Percentiles rank a stretch among this genome's conserved stretches.
phyloP scores from a whole-genome alignment of 768 basidiomycete genomes.

The Mycena rosella region DNA sequence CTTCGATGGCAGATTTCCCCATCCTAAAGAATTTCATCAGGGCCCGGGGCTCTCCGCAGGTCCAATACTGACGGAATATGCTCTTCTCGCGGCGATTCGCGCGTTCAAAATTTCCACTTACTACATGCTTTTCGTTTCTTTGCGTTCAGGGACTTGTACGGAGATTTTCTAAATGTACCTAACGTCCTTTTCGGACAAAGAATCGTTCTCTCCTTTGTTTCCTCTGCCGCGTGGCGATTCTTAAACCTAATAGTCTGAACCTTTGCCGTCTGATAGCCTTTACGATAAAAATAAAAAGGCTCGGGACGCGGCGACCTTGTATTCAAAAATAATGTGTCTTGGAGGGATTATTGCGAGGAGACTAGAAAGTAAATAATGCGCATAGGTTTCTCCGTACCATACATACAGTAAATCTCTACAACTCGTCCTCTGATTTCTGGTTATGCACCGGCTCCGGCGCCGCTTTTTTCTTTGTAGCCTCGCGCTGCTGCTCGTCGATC shows the following conservation, averaged over 20 bases:
- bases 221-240: neutral
- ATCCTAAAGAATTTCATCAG: conserved; percentile 84
- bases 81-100: conserved; percentile 22
- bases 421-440: conserved; percentile 35
- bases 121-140: conserved; percentile 2
- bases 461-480: conserved; percentile 36
- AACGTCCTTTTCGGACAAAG: neutral
- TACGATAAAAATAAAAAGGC: neutral
- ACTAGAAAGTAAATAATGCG: neutral
- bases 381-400: conserved; percentile 25
- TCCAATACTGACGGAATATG: conserved; percentile 17
- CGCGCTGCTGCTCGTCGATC: conserved; percentile 48
- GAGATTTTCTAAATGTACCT: neutral
- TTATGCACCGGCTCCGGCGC: conserved; percentile 27
- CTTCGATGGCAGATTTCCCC: conserved; percentile 88
- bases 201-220: neutral
- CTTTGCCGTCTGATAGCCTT: neutral
- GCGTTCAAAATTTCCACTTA: neutral
- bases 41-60: conserved; percentile 68
- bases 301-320: neutral
- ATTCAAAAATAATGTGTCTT: no score
- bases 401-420: conserved; percentile 30
- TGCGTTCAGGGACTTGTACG: neutral
- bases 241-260: neutral
- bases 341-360: no score